phyloP scores from a whole-genome alignment of 2,329 filamentous ascomycete species.

The Cladophialophora carrionii region DNA sequence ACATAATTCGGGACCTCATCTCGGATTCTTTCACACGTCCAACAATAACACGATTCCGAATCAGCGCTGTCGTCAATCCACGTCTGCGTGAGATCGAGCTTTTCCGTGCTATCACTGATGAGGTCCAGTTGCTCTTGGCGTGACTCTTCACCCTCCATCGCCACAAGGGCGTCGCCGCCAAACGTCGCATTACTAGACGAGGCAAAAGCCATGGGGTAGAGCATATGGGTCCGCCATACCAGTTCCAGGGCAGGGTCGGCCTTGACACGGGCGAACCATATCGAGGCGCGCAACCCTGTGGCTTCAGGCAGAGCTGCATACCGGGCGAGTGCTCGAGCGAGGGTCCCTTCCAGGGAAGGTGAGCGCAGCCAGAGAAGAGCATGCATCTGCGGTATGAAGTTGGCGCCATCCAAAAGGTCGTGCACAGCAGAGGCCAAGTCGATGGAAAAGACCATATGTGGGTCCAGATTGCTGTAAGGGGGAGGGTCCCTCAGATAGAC shows the following conservation, averaged over 20 bases:
- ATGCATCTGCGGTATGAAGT: slow-evolving; percentile 24
- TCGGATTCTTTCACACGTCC: slow-evolving; percentile 32
- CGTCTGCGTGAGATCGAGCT: neutral
- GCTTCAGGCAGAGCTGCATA: slow-evolving; percentile 16
- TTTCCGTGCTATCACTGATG: neutral
- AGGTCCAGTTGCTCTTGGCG: neutral
- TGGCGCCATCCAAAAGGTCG: slow-evolving; percentile 6
- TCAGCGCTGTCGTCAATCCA: neutral
- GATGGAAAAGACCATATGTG: slow-evolving; percentile 14
- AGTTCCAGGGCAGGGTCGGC: slow-evolving; percentile 18
- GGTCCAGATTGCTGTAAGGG: slow-evolving; percentile 23
- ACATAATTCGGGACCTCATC: slow-evolving; percentile 20
- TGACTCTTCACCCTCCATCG: neutral
- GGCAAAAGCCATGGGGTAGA: slow-evolving; percentile 24
- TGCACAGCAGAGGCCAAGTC: slow-evolving; percentile 26
- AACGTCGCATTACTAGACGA: slow-evolving; percentile 10
- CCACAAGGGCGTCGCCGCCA: neutral
- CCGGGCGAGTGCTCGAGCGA: slow-evolving; percentile 19
- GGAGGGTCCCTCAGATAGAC: slow-evolving; percentile 30
- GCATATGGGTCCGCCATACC: slow-evolving; percentile 31
- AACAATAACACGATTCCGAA: slow-evolving; percentile 25
- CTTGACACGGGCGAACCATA: slow-evolving; percentile 9
- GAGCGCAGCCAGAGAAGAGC: slow-evolving; percentile 32
- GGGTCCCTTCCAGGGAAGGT: slow-evolving; percentile 25
- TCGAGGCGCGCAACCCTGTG: neutral